phyloP scores from a whole-genome alignment of 2,329 filamentous ascomycete genomes.

The Hysterium pulicare region DNA sequence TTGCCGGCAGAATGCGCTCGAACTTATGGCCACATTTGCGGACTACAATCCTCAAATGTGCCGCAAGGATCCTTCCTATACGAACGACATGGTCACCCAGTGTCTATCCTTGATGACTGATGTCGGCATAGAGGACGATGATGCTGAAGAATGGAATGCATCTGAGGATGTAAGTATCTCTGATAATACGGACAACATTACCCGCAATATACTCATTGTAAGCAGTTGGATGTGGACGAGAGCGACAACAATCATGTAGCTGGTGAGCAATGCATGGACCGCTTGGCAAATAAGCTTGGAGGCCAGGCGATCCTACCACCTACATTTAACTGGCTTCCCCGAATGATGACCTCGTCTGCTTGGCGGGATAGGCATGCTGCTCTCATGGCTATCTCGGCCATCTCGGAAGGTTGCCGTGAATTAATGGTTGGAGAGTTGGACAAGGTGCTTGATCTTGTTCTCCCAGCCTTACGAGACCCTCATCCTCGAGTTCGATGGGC shows the following conservation, averaged over 20 bases:
- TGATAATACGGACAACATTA: too few species aligned
- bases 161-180: conserved; percentile 73
- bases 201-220: conserved; percentile 23
- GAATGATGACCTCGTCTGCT: conserved; percentile 93
- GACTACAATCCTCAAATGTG: conserved; percentile 94
- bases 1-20: conserved; percentile 88
- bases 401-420: conserved; percentile 94
- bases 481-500: conserved; percentile 96
- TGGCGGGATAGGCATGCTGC: conserved; percentile 97
- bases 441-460: conserved; percentile 91
- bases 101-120: conserved; percentile 98
- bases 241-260: conserved; percentile 97
- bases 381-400: conserved; percentile 97
- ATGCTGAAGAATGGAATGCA: conserved; percentile 88
- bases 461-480: conserved; percentile 82
- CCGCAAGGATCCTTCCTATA: conserved; percentile 88
- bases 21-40: conserved; percentile 97
- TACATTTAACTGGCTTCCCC: conserved; percentile 93
- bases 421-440: conserved; percentile 93
- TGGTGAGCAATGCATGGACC: conserved; percentile 97
- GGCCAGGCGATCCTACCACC: conserved; percentile 89
- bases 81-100: conserved; percentile 95
- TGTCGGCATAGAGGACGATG: conserved; percentile 88
- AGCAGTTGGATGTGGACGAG: conserved; percentile 84
- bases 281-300: conserved; percentile 93